Conservation (phyloP, 805 yeast genomes). For the Saccharomycopsis sp. region DNA sequence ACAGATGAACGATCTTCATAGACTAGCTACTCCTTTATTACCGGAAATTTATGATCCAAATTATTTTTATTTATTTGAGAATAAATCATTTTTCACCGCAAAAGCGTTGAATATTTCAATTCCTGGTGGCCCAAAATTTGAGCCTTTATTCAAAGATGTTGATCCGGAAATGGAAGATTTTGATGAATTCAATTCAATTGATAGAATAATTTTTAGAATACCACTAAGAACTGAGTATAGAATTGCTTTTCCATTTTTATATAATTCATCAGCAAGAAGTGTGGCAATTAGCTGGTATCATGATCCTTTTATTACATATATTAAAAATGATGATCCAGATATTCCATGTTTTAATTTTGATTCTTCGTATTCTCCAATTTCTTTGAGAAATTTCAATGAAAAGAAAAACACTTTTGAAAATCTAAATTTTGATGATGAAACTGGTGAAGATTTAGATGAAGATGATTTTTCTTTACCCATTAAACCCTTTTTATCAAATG, state of each 20-base stretch:
- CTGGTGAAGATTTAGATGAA: conserved; percentile 23
- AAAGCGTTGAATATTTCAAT: conserved; percentile 79
- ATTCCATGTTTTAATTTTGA: conserved; percentile 48
- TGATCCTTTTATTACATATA: conserved; percentile 45
- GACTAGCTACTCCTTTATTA: conserved; percentile 61
- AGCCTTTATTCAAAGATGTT: conserved; percentile 63
- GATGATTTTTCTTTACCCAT: conserved; percentile 33
- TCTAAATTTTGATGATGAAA: conserved; percentile 5
- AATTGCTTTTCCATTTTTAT: conserved; percentile 79
- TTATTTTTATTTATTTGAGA: conserved; percentile 63
- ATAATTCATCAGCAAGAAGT: conserved; percentile 64
- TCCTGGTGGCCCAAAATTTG: conserved; percentile 96
- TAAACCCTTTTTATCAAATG: conserved; percentile 42
- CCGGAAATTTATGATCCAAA: conserved; percentile 50
- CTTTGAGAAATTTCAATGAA: conserved; percentile 24
- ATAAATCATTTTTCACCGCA: conserved; percentile 75
- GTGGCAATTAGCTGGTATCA: conserved; percentile 56
- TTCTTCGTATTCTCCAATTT: conserved; percentile 46
- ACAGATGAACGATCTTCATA: conserved; percentile 54
- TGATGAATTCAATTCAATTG: conserved; percentile 85
- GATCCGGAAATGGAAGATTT: conserved; percentile 63
- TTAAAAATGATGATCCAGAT: conserved; percentile 36
- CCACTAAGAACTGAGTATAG: conserved; percentile 75
- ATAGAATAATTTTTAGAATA: conserved; percentile 70
- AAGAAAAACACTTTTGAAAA: conserved; percentile 19